Percentiles rank a stretch among this genome's conserved stretches.
Conservation (phyloP, 202 grass and related monocot species). For the Panicum virgatum region DNA sequence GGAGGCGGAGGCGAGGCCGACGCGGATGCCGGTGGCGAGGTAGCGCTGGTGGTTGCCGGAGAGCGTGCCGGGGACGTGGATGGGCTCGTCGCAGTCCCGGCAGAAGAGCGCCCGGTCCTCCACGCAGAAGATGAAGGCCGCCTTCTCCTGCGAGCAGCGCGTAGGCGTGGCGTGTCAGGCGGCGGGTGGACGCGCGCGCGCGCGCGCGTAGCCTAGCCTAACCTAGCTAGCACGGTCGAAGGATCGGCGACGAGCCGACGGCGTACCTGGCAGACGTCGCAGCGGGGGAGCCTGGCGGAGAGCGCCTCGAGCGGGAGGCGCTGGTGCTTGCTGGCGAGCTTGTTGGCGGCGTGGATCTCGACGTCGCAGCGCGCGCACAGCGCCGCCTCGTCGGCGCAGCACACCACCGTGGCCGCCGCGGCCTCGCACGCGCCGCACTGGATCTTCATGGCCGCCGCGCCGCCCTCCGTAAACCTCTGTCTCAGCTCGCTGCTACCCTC, state of each 20-base stretch:
- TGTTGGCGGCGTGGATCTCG: conserved; percentile 86
- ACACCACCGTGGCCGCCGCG: conserved; percentile 77
- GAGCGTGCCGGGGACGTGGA: conserved; percentile 75
- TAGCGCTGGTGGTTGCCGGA: conserved; percentile 89
- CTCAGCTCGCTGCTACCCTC: neutral
- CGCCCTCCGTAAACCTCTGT: neutral
- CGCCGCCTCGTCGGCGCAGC: conserved; percentile 96
- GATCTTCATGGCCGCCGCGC: conserved; percentile 75
- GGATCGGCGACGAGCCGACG: neutral
- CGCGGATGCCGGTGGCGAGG: conserved; percentile 90
- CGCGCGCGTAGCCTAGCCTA: neutral
- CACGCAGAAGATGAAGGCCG: conserved; percentile 94
- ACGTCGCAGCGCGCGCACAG: conserved; percentile 89
- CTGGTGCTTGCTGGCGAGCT: conserved; percentile 97
- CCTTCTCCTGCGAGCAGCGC: conserved; percentile 65
- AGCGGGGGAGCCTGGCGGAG: conserved; percentile 70
- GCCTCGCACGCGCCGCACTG: conserved; percentile 91
- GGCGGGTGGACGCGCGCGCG: neutral
- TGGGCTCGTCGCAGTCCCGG: conserved; percentile 88
- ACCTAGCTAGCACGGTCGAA: neutral
- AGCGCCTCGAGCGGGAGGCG: conserved; percentile 80
- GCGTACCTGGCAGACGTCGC: conserved; percentile 80
- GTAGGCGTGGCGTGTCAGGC: neutral
- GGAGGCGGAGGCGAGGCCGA: conserved; percentile 49
- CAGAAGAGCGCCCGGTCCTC: conserved; percentile 94